phyloP scores from a whole-genome alignment of 2,329 filamentous ascomycete genomes.

The Rutstroemia sp. region DNA sequence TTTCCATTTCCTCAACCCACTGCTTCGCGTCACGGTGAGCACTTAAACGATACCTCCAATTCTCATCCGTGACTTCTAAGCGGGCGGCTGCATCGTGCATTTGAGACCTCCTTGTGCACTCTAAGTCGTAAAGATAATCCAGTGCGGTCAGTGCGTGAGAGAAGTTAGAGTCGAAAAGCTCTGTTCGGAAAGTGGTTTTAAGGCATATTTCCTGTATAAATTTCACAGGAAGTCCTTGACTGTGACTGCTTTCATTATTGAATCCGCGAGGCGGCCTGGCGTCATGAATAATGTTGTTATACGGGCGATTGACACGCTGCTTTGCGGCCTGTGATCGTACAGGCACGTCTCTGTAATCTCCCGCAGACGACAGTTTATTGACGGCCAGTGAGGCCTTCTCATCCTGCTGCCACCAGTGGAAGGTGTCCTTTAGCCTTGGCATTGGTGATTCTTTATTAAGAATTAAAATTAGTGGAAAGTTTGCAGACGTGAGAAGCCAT shows the following conservation, averaged over 20 bases:
- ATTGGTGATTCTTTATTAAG: constrained; percentile 17
- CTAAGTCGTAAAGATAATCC: constrained; percentile 25
- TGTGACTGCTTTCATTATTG: neutral
- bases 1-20: constrained; percentile 22
- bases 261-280: constrained; percentile 4
- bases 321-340: neutral
- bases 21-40: constrained; percentile 14
- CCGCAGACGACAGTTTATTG: constrained; percentile 16
- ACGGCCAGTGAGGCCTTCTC: constrained; percentile 7
- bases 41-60: constrained; percentile 18
- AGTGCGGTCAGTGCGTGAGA: constrained; percentile 18
- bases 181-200: constrained; percentile 14
- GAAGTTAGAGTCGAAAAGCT: constrained; percentile 20
- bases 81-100: constrained; percentile 18
- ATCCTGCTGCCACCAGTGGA: constrained; percentile 23
- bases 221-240: constrained; percentile 13
- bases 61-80: constrained; percentile 18
- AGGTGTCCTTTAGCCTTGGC: constrained; percentile 18
- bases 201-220: constrained; percentile 17
- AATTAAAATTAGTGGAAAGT: neutral
- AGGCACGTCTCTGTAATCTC: too few species aligned
- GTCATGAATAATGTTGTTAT: constrained; percentile 15
- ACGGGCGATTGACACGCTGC: constrained; percentile 15
- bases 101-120: constrained; percentile 16
- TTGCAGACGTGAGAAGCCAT: neutral